Evolutionary conservation across 805 yeast genomes (phyloP), one percentile per base, ranked within the genome.

Genomic region (Cyberlindnera mycetangii): DNA sequence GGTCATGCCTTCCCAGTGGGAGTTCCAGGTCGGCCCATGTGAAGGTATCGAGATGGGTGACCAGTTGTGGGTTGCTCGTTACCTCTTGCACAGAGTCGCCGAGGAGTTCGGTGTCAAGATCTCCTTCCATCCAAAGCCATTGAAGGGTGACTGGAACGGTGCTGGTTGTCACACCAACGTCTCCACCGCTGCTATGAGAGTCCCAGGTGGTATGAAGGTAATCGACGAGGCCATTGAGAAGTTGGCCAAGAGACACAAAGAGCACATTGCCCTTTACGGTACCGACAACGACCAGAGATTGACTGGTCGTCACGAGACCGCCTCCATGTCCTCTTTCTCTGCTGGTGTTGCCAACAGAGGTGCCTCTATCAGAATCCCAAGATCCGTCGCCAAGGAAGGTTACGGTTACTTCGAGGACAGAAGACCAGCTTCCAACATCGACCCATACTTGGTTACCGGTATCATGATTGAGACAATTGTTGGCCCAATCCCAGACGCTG

Each of bases 1-100:
- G 78, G 99, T 92, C 54, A 93, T 92, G 98, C 99, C 99, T 49
- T 89, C 97, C 50, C 99, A 92, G 79, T 92, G 99, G 99, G 99
- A 92, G 77, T 92, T 87, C 87, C 99, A 92, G 79, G 98, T 92
- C 58, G 99, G 99, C 62, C 98, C 99, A 55, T 89, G 97, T 71
- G 79, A 72, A 55, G 99, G 99, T 65, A 92, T 93, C 67, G 69
- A 72, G 59, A 92, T 92, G 98, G 98, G 97, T 68, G 99, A 92
- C 70, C 85, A 92, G 71, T 80, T 93, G 67, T 92, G 98, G 92
- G 79, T 90, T 65, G 93, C 97, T 50, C 84, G 99, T 72, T 93
- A 88, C 70, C 75, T 93, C 61, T 76, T 93, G 65, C 82, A 81
- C 73, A 85, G 97, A 74, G 93, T 89, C 43, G 97, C 98, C 55